Conservation (phyloP, 2,329 filamentous ascomycete genomes). For the Berkeleyomyces rouxiae region DNA sequence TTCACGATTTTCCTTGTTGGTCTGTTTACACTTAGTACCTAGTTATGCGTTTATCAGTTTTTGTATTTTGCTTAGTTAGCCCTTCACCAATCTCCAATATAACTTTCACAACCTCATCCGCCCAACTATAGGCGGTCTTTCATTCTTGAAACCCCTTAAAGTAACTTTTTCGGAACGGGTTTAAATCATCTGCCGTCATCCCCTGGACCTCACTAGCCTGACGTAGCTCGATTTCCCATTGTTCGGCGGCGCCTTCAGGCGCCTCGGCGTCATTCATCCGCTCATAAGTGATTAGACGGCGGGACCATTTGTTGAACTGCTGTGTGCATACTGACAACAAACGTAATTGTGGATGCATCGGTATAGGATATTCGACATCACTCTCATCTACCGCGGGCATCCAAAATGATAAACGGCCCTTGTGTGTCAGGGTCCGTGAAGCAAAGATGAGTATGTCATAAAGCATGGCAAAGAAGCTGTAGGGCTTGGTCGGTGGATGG, state of each 20-base stretch:
- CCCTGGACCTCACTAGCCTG: slow-evolving; percentile 22
- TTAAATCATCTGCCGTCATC: slow-evolving; percentile 40
- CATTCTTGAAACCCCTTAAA: slow-evolving; percentile 36
- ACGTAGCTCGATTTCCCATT: slow-evolving; percentile 16
- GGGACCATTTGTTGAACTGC: slow-evolving; percentile 82
- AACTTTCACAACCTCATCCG: slow-evolving; percentile 1
- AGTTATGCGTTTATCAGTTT: not conserved
- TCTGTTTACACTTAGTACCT: slow-evolving; percentile 1
- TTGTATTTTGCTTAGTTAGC: not conserved
- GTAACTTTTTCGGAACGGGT: slow-evolving; percentile 42
- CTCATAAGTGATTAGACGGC: slow-evolving; percentile 73
- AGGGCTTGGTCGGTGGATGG: slow-evolving; percentile 77
- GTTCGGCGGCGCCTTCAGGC: slow-evolving; percentile 25
- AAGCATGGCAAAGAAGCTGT: slow-evolving; percentile 80
- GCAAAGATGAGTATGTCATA: slow-evolving; percentile 80
- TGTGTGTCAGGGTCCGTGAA: slow-evolving; percentile 55
- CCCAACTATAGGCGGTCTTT: slow-evolving; percentile 10
- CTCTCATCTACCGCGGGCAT: slow-evolving; percentile 80
- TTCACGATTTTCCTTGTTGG: not conserved
- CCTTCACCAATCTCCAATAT: not conserved
- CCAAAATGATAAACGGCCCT: slow-evolving; percentile 81
- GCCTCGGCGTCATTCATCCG: slow-evolving; percentile 46
- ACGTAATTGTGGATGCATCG: slow-evolving; percentile 58
- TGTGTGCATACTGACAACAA: slow-evolving; percentile 67
- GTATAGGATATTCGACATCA: slow-evolving; percentile 58